Base-by-base conservation (phyloP, 2,329 filamentous ascomycete genomes). In the Teratosphaeriaceae sp. region DNA sequence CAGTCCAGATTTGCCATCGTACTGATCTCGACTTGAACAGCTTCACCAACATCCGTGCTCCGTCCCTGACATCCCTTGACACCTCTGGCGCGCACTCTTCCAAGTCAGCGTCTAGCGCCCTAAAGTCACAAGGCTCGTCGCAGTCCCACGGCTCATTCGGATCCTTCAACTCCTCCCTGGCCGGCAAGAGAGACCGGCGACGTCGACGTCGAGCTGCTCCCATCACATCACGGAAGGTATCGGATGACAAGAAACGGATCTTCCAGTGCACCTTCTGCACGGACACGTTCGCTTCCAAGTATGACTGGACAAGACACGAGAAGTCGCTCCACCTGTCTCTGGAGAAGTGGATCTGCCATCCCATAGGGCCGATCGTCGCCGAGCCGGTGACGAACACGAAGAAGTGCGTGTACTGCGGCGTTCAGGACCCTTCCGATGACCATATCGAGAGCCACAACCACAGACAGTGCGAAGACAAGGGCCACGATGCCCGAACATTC, bases 391-490 rank as follows among this genome's bases (percentile, higher is more conserved):
- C 73, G n/a, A 77, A 78, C 21, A 64, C 73, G 50, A 68, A 68
- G 40, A 67, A 71, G 38, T 82, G 79, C 57, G 76, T 75, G 1
- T 82, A 79, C 55, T 82, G 79, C 58, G 70, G 72, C 42, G 65
- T 65, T 15, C 53, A 68, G 19, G 70, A 80, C 40, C 78, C 78
- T 1, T 69, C 69, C 6, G 59, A 66, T 19, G 72, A 74, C 12
- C 79, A 82, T 57, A 57, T 80, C 13, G 76, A 79, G 50, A 68
- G 65, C 6, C 79, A 82, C 63, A 78, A 80, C 49, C 78, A 77
- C 56, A 64, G 65, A 24, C 65, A 76, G 12, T 89, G 85, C 58
- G 78, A 79, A 49, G 83, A 88, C 55, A 78, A 84, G 57, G 75
- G 75, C 3, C 49, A 73, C 1, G 72, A 78, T 43, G 81, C 85